Evolutionary conservation across 2,329 filamentous ascomycete species (phyloP), one percentile per base, ranked within the genome.

Genomic region (Xylaria sp.): DNA sequence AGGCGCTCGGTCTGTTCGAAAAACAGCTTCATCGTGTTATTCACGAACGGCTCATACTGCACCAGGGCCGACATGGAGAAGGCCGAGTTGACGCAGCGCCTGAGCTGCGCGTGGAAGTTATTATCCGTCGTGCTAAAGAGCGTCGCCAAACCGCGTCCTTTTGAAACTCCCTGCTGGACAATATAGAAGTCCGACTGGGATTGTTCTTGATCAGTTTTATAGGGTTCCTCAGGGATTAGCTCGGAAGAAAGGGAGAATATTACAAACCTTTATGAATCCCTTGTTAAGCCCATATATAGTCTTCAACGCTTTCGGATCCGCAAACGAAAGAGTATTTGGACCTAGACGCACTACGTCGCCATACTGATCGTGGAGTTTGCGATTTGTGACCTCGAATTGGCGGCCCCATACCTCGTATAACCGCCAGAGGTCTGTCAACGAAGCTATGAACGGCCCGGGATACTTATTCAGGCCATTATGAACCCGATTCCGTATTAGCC

Each of bases 241-340:
- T 54, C 12, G 15, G 36, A 43, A n/a, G 39, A 13, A n/a, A 9
- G 20, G 23, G 13, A 6, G 31, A 23, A 9, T 4, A 31, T 25
- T 41, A 70, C 79, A 57, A 79, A 92, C 92, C 87, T 96, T 96
- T 57, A 87, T 82, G 73, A 94, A 92, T 0, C 92, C 92, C 79
- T 94, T 94, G 78, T 94, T 95, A 52, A 95, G 80, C 0, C 92
- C 92, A 78, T 96, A 97, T 54, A 96, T 94, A 12, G 84, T 83
- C 80, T 92, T 92, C 73, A 95, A 83, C 0, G 92, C 91, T 67
- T 87, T 87, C 0, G 93, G 92, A 72, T 93, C 87, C 2, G 91
- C 87, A 75, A 96, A 94, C 0, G 91, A 93, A 1, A 96, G 80
- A 0, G 83, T 83, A 71, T 94, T 94, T 0, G 93, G 93, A 0